Percentiles rank a stretch among this genome's conserved stretches.
phyloP scores from a whole-genome alignment of 345 rosid species.

The Raphanus sativus region DNA sequence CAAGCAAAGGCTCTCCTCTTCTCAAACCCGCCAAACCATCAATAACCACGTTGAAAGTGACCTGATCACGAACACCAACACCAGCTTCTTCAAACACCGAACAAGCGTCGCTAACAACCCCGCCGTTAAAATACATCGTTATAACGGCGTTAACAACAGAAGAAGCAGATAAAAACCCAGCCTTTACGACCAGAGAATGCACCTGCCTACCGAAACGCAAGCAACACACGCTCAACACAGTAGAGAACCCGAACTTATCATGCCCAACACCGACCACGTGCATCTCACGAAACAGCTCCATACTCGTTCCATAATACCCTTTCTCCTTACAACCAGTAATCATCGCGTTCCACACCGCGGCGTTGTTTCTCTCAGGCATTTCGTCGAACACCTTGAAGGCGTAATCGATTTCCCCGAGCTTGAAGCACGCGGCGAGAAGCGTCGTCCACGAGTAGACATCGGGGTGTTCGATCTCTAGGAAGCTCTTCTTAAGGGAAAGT shows the following conservation, averaged over 20 bases:
- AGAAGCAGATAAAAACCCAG: conserved; percentile 46
- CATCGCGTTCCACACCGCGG: conserved; percentile 69
- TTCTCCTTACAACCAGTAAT: conserved; percentile 66
- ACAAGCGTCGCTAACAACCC: conserved; percentile 40
- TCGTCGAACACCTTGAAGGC: conserved; percentile 59
- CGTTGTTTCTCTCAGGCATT: conserved; percentile 50
- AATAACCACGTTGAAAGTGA: conserved; percentile 71
- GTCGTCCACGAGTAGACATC: conserved; percentile 77
- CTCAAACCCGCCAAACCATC: conserved; percentile 54
- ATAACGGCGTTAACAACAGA: conserved; percentile 66
- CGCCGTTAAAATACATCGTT: conserved; percentile 62
- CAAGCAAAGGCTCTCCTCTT: conserved; percentile 44
- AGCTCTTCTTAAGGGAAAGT: conserved; percentile 45
- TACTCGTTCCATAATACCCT: conserved; percentile 47
- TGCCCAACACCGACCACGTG: conserved; percentile 48
- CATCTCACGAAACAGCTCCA: conserved; percentile 60
- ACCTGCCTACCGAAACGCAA: conserved; percentile 61
- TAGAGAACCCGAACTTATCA: conserved; percentile 67
- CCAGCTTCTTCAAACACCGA: conserved; percentile 54
- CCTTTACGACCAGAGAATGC: conserved; percentile 58
- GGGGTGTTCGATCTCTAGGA: conserved; percentile 54
- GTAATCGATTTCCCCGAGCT: conserved; percentile 48
- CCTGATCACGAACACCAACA: conserved; percentile 44
- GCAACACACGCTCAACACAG: conserved; percentile 58
- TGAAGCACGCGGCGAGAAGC: conserved; percentile 47